A percentile compares a stretch with the other conserved stretches of the same genome.
Evolutionary conservation across 2,329 filamentous ascomycete species (phyloP).

Genomic region (Nothomitra cinnamomea): DNA sequence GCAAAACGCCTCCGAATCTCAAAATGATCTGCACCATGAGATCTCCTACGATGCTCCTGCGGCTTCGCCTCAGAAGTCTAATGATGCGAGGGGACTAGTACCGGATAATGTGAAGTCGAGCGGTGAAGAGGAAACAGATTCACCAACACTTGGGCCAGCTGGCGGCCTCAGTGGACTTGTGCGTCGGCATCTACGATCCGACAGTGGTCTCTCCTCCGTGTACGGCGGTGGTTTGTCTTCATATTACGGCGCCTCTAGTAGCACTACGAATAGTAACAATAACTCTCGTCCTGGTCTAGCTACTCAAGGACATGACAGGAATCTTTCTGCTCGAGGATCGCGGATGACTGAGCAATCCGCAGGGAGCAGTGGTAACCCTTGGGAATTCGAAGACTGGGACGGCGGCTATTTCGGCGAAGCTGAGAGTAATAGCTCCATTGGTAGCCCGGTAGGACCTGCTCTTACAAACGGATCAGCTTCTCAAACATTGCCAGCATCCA

Average conservation of each 20-base stretch:
- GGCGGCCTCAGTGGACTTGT: constrained; percentile 58
- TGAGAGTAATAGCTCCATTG: constrained; percentile 19
- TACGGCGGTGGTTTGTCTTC: constrained; percentile 33
- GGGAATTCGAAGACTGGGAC: constrained; percentile 35
- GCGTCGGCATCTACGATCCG: constrained; percentile 64
- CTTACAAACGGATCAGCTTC: constrained; percentile 11
- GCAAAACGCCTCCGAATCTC: background rate
- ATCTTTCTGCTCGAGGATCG: constrained; percentile 14
- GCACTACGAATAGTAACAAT: background rate
- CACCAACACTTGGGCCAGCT: constrained; percentile 2
- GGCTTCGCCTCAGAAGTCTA: too few species aligned
- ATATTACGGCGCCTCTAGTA: background rate
- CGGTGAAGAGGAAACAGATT: background rate
- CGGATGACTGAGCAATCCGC: constrained; percentile 28
- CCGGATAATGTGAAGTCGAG: background rate
- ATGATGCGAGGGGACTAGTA: background rate
- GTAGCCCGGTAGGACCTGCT: constrained; percentile 14
- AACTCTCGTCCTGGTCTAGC: constrained; percentile 21
- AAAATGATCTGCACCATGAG: background rate
- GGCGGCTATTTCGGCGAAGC: constrained; percentile 19
- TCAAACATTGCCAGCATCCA: background rate
- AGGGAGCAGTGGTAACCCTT: constrained; percentile 35
- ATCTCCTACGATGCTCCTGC: background rate
- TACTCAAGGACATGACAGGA: constrained; percentile 18
- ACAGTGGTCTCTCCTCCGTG: constrained; percentile 68